Evolutionary conservation across 345 rosid species (phyloP), one percentile per base, ranked within the genome.

Genomic region (Salix dunnii): DNA sequence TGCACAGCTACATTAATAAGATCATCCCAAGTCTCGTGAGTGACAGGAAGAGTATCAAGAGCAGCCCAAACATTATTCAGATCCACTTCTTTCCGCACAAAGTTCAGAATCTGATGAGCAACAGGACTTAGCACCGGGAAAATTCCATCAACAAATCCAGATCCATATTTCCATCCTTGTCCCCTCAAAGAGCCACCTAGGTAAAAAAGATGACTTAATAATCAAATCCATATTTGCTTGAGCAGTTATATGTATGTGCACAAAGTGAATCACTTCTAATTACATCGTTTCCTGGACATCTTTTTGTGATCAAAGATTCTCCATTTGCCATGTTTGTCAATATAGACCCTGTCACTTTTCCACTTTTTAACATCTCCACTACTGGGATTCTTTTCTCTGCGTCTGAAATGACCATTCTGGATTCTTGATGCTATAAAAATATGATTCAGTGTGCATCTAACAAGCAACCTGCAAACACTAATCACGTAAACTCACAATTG

Each of bases 151-250:
- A 92, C 98, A 76, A 94, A 94, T 4, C 97, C 97, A 12, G 98
- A 94, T 33, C 97, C 97, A 33, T 94, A 94, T 79, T 94, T 92
- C 98, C 97, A 92, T 80, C 98, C 98, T 81, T 85, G 74, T 31
- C 98, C 97, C 46, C 91, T 92, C 77, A 94, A 86, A 78, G 97
- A 85, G 35, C 98, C 97, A 82, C 95, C 98, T 94, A 79, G 75
- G 23, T 14, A 70, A 23, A 62, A 4, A 3, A 35, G 63, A 65
- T 1, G 31, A 13, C 30, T 23, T 20, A 33, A 31, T 43, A 27
- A 30, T 48, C 14, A 13, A 25, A 23, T 0, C 27, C 18, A 62
- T 30, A 27, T 6, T 7, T 16, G 4, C 38, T 46, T 25, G 16
- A 27, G 62, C 18, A 30, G 5, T 43, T 23, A 25, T 0, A 43